Evolutionary conservation across 768 basidiomycete genomes (phyloP).

Genomic region (Hericium erinaceus): DNA sequence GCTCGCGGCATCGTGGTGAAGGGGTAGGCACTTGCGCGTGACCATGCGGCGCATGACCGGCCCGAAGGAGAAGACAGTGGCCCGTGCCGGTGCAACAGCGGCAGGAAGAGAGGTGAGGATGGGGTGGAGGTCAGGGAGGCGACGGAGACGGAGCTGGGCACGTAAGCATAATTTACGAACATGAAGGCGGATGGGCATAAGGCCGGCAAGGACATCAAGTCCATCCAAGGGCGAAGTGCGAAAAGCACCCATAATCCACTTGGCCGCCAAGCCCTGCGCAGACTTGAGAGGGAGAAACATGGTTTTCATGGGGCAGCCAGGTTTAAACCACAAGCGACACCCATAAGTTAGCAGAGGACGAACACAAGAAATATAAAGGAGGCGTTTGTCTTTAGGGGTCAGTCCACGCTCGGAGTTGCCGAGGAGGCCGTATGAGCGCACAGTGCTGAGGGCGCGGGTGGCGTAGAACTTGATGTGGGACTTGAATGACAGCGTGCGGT

Average conservation of each 20-base stretch:
- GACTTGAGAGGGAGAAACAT: background rate
- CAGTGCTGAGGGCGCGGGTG: background rate
- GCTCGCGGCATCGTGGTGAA: background rate
- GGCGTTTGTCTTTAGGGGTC: background rate
- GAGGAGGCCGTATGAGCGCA: background rate
- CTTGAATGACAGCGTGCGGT: background rate
- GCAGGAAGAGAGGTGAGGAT: background rate
- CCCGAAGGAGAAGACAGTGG: background rate
- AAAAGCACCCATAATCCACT: background rate
- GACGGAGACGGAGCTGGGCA: background rate
- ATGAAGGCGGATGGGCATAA: background rate
- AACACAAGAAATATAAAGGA: background rate
- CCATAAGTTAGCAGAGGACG: background rate
- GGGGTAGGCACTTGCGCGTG: background rate
- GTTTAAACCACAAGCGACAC: background rate
- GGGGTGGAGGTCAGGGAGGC: background rate
- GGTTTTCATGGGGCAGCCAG: background rate
- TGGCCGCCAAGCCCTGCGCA: background rate
- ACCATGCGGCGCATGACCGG: background rate
- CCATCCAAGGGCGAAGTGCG: background rate
- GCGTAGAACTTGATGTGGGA: background rate
- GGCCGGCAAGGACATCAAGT: background rate
- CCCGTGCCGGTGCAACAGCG: background rate
- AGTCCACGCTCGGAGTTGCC: background rate
- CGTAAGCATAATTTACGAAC: background rate